Base-by-base conservation (phyloP, 2,329 filamentous ascomycete species). In the Leptographium procerum region DNA sequence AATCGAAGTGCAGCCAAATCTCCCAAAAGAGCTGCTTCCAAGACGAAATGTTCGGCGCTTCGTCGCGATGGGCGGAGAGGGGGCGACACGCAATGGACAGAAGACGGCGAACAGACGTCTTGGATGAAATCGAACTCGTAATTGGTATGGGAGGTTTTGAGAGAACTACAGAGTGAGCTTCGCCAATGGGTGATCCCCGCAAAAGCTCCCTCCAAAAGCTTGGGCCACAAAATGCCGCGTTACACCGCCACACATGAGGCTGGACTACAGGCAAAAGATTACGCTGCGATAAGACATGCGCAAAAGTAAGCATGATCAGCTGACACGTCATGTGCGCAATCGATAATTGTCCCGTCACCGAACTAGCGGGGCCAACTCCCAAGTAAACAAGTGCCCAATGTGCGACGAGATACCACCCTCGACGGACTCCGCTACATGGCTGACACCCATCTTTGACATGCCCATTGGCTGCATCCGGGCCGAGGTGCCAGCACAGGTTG, bases 141-240 rank as follows among this genome's bases (percentile, higher is more conserved):
- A n/a, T n/a, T n/a, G n/a, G n/a, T n/a, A 19, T 33, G 16, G 19
- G 19, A 40, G 29, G 29, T 29, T n/a, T 48, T 19, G 52, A 26
- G 28, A 28, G 24, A 40, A 24, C 24, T 2, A 36, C n/a, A 24
- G 50, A 34, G 2, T 5, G 22, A 53, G 36, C 34, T 53, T 52
- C 53, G 29, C 34, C 50, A 56, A 52, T 56, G 28, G 26, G n/a
- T 24, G 47, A 26, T n/a, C 54, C 58, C 58, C 55, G 50, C 58
- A 54, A 40, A n/a, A 55, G 56, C 60, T 58, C 19, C 31, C 40
- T n/a, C n/a, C n/a, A n/a, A n/a, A 57, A 63, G 60, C 61, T 63
- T 61, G 62, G 61, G 54, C 61, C 59, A 62, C 58, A 58, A 64
- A 64, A 64, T 63, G 58, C 60, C 63, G 59, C 63, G 60, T 61